Evolutionary conservation across 805 yeast genomes (phyloP), one percentile per base, ranked within the genome.

Genomic region (Metschnikowia drakensbergensis): DNA sequence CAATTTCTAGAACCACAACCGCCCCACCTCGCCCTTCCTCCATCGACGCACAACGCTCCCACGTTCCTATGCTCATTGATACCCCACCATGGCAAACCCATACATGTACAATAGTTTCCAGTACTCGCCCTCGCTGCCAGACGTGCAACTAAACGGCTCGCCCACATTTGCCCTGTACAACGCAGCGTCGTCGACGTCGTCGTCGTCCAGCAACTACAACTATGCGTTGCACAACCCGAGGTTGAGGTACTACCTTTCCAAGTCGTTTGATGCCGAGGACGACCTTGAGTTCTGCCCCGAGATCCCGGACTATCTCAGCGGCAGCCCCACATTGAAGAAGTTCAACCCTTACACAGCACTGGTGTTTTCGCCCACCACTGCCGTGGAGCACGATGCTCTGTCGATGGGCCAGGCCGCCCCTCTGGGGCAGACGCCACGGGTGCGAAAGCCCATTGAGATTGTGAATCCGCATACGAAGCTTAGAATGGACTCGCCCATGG

Each of bases 311-410:
- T 50, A 54, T 37, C 54, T 52, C 9, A 29, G 35, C 26, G 49
- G 52, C 9, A 64, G 70, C 48, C 72, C 74, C 11, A 59, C 64
- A 17, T 59, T 66, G 51, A 77, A 75, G 58, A 81, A 76, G 62
- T 83, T 82, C 67, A 83, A 83, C 61, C 88, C 88, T 4, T 82
- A 83, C 60, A 82, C 86, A 3, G 82, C 87, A 1, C 67, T 79
- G 39, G 75, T 82, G 25, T 83, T 83, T 58, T 78, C 82, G 31
- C 88, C 88, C 38, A 39, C 51, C 22, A 27, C 40, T 23, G 36
- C 33, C 11, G 48, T 36, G 31, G 69, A 74, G 11, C 52, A 53
- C 26, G 54, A 47, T 23, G 9, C 44, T 4, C 27, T 30, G 6
- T n/a, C 34, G 9, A 6, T 30, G 43, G n/a, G 33, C 17, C 6